Conservation (phyloP, 2,329 filamentous ascomycete genomes). For the Rhynchosporium secalis region DNA sequence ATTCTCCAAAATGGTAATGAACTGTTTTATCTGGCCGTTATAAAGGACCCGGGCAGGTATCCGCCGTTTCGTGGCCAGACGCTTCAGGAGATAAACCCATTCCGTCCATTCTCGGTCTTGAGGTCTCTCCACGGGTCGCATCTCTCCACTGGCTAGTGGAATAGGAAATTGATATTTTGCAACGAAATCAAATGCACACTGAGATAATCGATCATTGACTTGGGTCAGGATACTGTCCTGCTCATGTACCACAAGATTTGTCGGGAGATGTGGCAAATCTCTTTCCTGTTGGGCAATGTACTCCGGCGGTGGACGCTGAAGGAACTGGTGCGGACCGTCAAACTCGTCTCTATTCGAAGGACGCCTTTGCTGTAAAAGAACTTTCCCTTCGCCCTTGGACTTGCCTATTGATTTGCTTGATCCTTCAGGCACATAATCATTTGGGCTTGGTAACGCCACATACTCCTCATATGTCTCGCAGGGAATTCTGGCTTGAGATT, state of each 20-base stretch:
- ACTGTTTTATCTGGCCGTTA: conserved; percentile 88
- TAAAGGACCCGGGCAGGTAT: conserved; percentile 83
- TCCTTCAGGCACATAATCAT: conserved; percentile 61
- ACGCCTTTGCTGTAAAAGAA: conserved; percentile 57
- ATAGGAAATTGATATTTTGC: conserved; percentile 91
- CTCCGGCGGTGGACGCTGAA: conserved; percentile 70
- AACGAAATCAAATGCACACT: conserved; percentile 87
- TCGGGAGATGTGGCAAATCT: conserved; percentile 78
- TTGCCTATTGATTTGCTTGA: conserved; percentile 46
- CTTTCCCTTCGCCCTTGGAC: conserved; percentile 50
- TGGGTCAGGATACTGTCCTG: conserved; percentile 78
- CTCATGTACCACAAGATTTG: conserved; percentile 79
- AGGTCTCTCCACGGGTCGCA: conserved; percentile 72
- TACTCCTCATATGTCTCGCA: conserved; percentile 43
- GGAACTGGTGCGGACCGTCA: conserved; percentile 80
- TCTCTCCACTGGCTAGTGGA: conserved; percentile 69
- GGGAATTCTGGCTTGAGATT: conserved; percentile 39
- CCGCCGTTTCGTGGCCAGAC: conserved; percentile 80
- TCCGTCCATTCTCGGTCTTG: conserved; percentile 87
- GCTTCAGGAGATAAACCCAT: conserved; percentile 85
- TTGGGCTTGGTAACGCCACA: conserved; percentile 57
- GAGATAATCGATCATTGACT: conserved; percentile 82
- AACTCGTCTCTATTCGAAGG: conserved; percentile 86
- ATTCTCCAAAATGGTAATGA: conserved; percentile 85
- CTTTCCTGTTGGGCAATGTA: conserved; percentile 75